Conservation (phyloP, 2,329 filamentous ascomycete species). For the Pestalotiopsis sp. region DNA sequence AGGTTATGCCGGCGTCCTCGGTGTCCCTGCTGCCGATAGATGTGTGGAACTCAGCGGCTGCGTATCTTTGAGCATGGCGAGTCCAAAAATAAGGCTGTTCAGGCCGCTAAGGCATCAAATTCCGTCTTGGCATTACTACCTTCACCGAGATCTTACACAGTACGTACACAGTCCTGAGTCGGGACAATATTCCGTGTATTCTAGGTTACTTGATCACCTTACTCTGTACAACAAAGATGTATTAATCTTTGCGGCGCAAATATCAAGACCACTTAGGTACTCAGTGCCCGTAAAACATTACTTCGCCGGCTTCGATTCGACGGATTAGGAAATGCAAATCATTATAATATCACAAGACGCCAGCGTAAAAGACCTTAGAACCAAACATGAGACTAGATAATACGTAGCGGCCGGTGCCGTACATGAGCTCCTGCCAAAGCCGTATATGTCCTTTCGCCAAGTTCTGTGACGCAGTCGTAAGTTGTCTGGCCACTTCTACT, state of each 20-base stretch:
- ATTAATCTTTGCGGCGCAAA: too few species aligned
- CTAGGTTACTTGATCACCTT: too few species aligned
- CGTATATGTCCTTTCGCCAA: neutral
- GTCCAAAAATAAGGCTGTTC: constrained; percentile 12
- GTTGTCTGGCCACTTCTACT: neutral
- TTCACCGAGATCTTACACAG: constrained; percentile 3
- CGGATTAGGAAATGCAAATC: too few species aligned
- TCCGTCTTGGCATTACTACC: constrained; percentile 14
- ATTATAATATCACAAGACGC: too few species aligned
- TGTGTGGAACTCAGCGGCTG: neutral
- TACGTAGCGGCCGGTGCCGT: too few species aligned
- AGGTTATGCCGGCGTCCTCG: neutral
- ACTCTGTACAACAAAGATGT: too few species aligned
- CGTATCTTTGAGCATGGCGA: constrained; percentile 26
- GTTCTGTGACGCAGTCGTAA: neutral
- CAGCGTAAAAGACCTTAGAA: too few species aligned
- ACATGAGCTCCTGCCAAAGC: too few species aligned
- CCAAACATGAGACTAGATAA: too few species aligned
- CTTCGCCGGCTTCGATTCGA: too few species aligned
- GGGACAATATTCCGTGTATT: neutral
- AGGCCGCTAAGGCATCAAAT: constrained; percentile 20
- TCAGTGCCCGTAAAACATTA: too few species aligned
- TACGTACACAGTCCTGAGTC: neutral
- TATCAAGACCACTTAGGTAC: too few species aligned
- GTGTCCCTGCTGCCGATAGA: neutral